Conservation (phyloP, 106 monocot genomes). For the Platanthera guangdongensis region DNA sequence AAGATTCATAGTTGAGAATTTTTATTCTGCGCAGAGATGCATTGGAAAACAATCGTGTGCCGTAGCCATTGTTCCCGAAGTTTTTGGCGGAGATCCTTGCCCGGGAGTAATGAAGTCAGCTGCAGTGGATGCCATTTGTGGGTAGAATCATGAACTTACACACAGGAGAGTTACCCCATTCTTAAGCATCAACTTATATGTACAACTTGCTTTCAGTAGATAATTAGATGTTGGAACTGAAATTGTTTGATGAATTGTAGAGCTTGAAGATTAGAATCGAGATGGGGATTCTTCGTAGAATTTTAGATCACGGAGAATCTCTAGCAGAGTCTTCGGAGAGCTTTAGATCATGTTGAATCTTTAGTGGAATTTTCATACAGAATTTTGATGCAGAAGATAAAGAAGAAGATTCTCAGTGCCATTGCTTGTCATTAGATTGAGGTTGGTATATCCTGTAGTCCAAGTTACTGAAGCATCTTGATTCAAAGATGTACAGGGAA, state of each 20-base stretch:
- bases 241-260: background rate
- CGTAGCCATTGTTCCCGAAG: background rate
- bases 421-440: background rate
- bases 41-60: background rate
- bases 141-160: background rate
- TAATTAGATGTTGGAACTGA: background rate
- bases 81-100: conserved; percentile 7
- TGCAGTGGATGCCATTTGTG: conserved; percentile 8
- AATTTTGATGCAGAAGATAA: background rate
- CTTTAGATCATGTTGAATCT: too few species aligned
- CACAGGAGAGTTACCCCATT: background rate
- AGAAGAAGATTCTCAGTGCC: background rate
- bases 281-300: too few species aligned
- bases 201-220: background rate
- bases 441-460: background rate
- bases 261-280: background rate
- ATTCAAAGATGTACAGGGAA: background rate
- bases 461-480: background rate
- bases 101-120: conserved; percentile 3
- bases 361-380: too few species aligned
- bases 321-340: too few species aligned
- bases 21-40: background rate
- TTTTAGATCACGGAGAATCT: background rate
- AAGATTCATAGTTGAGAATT: background rate
- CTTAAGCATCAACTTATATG: background rate